Evolutionary conservation across 2,329 filamentous ascomycete species (phyloP), one percentile per base, ranked within the genome.

Genomic region (Fusarium setosum): DNA sequence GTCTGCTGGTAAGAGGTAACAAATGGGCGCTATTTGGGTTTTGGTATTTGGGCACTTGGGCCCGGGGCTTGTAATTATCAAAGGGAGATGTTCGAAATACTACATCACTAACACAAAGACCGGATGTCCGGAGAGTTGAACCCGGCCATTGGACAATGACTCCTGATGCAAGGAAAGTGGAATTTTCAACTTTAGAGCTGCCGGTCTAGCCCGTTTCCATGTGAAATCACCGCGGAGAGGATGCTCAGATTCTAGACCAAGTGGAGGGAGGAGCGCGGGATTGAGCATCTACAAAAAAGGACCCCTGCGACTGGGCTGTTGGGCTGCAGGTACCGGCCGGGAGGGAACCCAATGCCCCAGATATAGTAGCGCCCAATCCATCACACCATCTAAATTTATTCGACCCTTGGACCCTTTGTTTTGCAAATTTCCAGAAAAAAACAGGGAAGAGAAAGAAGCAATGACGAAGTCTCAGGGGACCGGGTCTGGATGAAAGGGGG

Each of bases 261-360:
- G 64, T 68, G 56, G 64, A 58, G 44, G n/a, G 65, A 67, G 41
- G 40, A 54, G 52, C 56, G 42, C 38, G 49, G 21, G 48, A 53
- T 32, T 29, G 40, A 50, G 61, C 53, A 32, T 62, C 42, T 50
- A 56, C 29, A 54, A 47, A 21, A 29, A 21, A 13, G 18, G 18
- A 67, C 54, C 66, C 66, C 50, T 69, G 56, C 53, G 45, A 59
- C 41, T 37, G 59, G 45, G 56, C 41, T 37, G 59, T 69, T 69
- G 66, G 66, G 66, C 66, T 69, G 66, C 66, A 69, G 66, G 66
- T 69, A 69, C 66, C 48, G 58, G 59, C 32, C 50, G 59, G 62
- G 58, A 69, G 66, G 62, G 63, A 69, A 64, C 66, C 66, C 59
- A 69, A 68, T 42, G 45, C 26, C 50, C 53, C 42, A 52, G 51